These are phyloP conservation scores for Paraconiothyrium sp. DNA, from an alignment of 2,329 filamentous ascomycete species.

Conservation along the genomic window DNA sequence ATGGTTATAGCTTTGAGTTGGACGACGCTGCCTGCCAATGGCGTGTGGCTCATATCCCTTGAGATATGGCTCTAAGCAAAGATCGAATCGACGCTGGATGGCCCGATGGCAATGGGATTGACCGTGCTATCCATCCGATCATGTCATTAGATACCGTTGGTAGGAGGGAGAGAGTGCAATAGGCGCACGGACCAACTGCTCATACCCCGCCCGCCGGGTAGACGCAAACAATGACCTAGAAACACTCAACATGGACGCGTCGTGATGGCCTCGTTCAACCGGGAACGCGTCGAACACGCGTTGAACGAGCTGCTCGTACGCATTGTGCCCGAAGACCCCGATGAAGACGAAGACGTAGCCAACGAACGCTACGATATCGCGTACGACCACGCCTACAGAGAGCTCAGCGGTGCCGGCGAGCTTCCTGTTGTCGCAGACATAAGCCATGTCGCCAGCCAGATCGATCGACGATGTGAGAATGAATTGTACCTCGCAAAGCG, in stretches of 20 bases:
- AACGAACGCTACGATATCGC: constrained; percentile 75
- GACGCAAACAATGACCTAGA: constrained; percentile 17
- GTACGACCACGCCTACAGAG: constrained; percentile 60
- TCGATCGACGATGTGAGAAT: constrained; percentile 75
- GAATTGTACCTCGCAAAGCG: too few relatives aligned
- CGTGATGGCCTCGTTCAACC: constrained; percentile 46
- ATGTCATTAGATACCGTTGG: background rate
- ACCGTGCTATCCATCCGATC: too few relatives aligned
- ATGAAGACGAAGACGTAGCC: constrained; percentile 72
- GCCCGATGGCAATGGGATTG: too few relatives aligned
- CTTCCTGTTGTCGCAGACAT: constrained; percentile 74
- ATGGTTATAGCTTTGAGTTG: too few relatives aligned
- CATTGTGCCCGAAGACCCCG: constrained; percentile 72
- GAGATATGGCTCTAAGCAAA: too few relatives aligned
- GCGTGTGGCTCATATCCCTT: too few relatives aligned
- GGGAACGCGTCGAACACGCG: constrained; percentile 77
- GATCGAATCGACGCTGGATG: too few relatives aligned
- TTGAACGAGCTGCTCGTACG: constrained; percentile 81
- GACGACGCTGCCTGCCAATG: too few relatives aligned
- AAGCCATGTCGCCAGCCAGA: constrained; percentile 91
- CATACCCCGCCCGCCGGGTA: constrained; percentile 7
- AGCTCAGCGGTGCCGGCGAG: constrained; percentile 56
- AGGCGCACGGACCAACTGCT: constrained; percentile 15
- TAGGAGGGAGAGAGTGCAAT: too few relatives aligned
- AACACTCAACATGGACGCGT: constrained; percentile 31